These are phyloP conservation scores for Candida endomychidarum DNA, from an alignment of 805 yeast species.

Conservation along the genomic window DNA sequence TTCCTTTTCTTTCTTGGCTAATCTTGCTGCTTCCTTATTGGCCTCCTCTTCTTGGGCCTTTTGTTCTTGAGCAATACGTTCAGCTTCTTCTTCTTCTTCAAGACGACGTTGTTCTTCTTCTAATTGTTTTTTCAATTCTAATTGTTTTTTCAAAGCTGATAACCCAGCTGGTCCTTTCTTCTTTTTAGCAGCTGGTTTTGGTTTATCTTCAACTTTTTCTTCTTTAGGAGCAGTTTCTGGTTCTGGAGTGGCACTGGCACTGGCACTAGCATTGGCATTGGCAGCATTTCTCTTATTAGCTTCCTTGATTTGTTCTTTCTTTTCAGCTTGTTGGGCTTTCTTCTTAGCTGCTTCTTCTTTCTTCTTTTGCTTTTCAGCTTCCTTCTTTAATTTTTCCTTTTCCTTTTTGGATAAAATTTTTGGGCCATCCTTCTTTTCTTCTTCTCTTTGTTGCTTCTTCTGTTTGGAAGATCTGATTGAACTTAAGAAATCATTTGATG, in stretches of 20 bases:
- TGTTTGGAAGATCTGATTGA: constrained; percentile 80
- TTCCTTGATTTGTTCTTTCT: constrained; percentile 56
- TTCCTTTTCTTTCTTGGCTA: constrained; percentile 82
- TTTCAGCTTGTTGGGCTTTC: constrained; percentile 66
- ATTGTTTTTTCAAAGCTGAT: constrained; percentile 86
- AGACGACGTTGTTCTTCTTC: constrained; percentile 79
- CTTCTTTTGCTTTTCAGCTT: constrained; percentile 85
- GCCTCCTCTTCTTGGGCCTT: constrained; percentile 61
- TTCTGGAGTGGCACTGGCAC: constrained; percentile 34
- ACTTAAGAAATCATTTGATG: constrained; percentile 67
- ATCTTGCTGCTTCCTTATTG: constrained; percentile 56
- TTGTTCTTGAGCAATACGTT: constrained; percentile 51
- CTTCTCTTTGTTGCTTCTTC: constrained; percentile 59
- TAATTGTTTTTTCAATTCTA: constrained; percentile 81
- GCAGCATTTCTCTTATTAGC: constrained; percentile 46
- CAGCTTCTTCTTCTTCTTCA: constrained; percentile 65
- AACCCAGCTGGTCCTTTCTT: constrained; percentile 84
- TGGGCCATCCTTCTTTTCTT: constrained; percentile 59
- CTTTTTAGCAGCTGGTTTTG: constrained; percentile 46
- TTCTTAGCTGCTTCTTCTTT: constrained; percentile 86
- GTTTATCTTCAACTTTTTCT: constrained; percentile 35
- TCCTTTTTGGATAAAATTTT: constrained; percentile 88
- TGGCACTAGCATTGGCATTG: constrained; percentile 26
- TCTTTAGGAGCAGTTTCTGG: constrained; percentile 20
- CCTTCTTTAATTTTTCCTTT: constrained; percentile 93